Evolutionary conservation across 1,139 yeast genomes (phyloP).

Genomic region (Magnusiomyces sp.): DNA sequence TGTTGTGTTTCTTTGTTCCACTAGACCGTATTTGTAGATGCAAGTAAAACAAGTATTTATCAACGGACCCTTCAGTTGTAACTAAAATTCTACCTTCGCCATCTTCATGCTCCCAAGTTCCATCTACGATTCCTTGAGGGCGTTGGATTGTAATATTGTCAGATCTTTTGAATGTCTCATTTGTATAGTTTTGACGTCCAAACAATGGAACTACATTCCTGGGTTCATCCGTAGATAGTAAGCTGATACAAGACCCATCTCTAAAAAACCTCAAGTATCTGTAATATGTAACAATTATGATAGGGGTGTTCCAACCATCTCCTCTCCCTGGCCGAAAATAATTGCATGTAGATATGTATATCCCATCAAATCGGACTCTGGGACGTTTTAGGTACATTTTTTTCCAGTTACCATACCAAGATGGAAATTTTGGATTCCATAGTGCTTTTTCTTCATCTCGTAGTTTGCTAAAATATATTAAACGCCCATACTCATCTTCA

Average conservation of each 20-base stretch:
- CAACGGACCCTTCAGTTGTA: constrained; percentile 50
- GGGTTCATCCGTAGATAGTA: constrained; percentile 24
- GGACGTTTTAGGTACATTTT: constrained; percentile 46
- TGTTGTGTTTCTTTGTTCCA: constrained; percentile 53
- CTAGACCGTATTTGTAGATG: constrained; percentile 47
- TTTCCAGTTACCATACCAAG: constrained; percentile 32
- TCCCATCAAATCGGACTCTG: constrained; percentile 68
- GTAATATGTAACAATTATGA: constrained; percentile 78
- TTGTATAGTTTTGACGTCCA: constrained; percentile 10
- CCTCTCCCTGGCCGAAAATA: constrained; percentile 75
- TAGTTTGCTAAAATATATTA: background rate
- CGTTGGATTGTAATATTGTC: constrained; percentile 22
- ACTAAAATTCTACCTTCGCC: constrained; percentile 50
- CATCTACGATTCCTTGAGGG: constrained; percentile 30
- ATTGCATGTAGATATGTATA: constrained; percentile 77
- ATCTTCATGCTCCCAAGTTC: constrained; percentile 45
- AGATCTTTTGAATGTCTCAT: constrained; percentile 25
- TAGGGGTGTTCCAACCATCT: constrained; percentile 64
- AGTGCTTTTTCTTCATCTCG: background rate
- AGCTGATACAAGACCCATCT: constrained; percentile 53
- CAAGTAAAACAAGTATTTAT: constrained; percentile 56
- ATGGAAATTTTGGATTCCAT: background rate
- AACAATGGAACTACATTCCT: constrained; percentile 38
- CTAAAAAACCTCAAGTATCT: constrained; percentile 74
- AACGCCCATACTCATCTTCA: background rate